Evolutionary conservation across 495 filamentous ascomycete genomes (phyloP).

Genomic region (Penicillium longicatenatum): DNA sequence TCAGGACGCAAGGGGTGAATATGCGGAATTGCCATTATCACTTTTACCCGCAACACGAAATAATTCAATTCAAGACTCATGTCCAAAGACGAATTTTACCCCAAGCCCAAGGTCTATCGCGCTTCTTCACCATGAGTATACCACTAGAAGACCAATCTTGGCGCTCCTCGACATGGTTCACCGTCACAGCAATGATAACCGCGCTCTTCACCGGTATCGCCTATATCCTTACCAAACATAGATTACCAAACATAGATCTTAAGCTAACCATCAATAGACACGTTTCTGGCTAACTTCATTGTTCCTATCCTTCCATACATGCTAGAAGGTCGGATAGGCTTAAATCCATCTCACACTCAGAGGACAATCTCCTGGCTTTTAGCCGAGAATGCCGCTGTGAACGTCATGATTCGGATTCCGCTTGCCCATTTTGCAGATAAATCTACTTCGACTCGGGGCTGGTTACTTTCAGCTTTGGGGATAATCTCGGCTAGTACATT

Average conservation of each 20-base stretch:
- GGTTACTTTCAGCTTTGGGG: neutral
- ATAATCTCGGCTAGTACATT: neutral
- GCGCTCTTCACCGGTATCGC: slow-evolving; percentile 7
- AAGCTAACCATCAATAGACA: slow-evolving; percentile 2
- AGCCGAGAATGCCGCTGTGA: slow-evolving; percentile 12
- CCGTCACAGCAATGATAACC: neutral
- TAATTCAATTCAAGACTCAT: neutral
- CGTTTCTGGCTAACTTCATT: slow-evolving; percentile 18
- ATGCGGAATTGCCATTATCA: no score
- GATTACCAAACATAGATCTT: neutral
- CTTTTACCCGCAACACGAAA: no score
- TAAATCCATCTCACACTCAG: slow-evolving; percentile 22
- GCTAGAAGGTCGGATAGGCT: slow-evolving; percentile 20
- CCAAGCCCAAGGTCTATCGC: neutral
- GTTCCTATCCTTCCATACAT: slow-evolving; percentile 31
- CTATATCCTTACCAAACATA: slow-evolving; percentile 25
- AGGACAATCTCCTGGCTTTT: slow-evolving; percentile 21
- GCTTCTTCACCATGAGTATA: neutral
- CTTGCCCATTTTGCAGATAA: slow-evolving; percentile 17
- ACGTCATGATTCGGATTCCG: slow-evolving; percentile 14
- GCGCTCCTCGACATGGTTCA: slow-evolving; percentile 5
- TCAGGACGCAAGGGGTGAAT: no score
- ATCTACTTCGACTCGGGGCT: neutral
- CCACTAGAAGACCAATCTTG: neutral
- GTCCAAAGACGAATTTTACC: neutral